Percentiles rank a stretch among this genome's conserved stretches.
These are phyloP conservation scores for Leavenworthia alabamica DNA, from an alignment of 345 rosid species.

Conservation along the genomic window DNA sequence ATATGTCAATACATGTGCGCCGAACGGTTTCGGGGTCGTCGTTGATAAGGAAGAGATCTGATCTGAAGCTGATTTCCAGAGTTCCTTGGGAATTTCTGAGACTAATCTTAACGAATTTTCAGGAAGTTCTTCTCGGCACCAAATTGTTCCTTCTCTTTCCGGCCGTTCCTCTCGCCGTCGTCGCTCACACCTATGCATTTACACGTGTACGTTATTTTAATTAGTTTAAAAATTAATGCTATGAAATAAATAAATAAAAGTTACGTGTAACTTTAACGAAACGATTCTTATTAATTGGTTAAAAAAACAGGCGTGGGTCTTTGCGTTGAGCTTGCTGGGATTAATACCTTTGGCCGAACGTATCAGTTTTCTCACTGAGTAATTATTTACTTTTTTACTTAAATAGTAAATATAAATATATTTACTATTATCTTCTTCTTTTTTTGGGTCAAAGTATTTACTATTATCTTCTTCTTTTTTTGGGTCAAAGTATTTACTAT, in stretches of 20 bases:
- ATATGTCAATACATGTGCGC: slow-evolving; percentile 9
- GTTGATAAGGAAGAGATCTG: slow-evolving; percentile 30
- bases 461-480: neutral
- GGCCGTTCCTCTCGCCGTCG: slow-evolving; percentile 25
- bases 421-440: neutral
- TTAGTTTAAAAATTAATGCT: neutral
- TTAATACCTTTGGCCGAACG: slow-evolving; percentile 79
- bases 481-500: no score
- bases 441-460: no score
- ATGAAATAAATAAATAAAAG: no score
- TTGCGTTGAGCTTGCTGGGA: slow-evolving; percentile 74
- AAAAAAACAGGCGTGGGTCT: slow-evolving; percentile 51
- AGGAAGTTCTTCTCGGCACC: slow-evolving; percentile 31
- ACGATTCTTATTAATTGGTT: neutral
- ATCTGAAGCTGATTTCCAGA: slow-evolving; percentile 27
- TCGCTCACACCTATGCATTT: slow-evolving; percentile 16
- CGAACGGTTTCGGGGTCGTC: slow-evolving; percentile 25
- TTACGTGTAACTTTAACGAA: no score
- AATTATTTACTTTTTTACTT: slow-evolving; percentile 21
- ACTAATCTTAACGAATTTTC: slow-evolving; percentile 17
- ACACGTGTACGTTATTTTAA: slow-evolving; percentile 14
- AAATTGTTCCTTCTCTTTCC: slow-evolving; percentile 28
- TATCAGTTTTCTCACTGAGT: slow-evolving; percentile 91
- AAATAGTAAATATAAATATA: no score
- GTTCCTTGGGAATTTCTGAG: slow-evolving; percentile 22